Percentiles rank a stretch among this genome's conserved stretches.
These are phyloP conservation scores for Tulasnella sp. DNA, from an alignment of 768 basidiomycete genomes.

Conservation along the genomic window DNA sequence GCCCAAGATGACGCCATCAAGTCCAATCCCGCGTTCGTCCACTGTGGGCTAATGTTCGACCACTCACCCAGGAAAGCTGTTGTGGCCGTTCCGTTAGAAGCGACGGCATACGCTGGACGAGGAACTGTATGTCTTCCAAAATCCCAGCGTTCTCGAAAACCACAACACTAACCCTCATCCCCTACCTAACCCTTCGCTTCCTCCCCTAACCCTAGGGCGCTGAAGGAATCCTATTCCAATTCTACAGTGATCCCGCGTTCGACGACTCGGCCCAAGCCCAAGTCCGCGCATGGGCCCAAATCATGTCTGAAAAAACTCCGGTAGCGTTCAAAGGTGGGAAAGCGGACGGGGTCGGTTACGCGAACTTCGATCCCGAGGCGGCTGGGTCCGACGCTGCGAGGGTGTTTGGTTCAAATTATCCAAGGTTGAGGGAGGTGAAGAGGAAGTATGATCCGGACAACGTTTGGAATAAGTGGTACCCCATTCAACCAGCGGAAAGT, in stretches of 20 bases:
- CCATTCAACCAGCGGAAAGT: slow-evolving; percentile 24
- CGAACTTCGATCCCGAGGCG: not conserved
- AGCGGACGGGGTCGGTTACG: not conserved
- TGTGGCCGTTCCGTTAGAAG: not conserved
- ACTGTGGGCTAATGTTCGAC: not conserved
- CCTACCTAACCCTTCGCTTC: no score
- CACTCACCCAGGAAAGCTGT: not conserved
- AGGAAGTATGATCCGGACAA: slow-evolving; percentile 26
- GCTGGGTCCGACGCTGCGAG: not conserved
- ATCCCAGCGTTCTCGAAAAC: not conserved
- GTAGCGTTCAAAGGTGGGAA: not conserved
- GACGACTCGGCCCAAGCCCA: not conserved
- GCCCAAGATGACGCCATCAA: not conserved
- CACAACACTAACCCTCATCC: not conserved
- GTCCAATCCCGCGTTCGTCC: not conserved
- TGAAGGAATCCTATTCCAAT: not conserved
- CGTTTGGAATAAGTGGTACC: slow-evolving; percentile 29
- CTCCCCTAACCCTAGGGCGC: not conserved
- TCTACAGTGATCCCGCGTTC: not conserved
- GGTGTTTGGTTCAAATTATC: slow-evolving; percentile 23
- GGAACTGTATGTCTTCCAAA: not conserved
- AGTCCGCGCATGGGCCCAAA: not conserved
- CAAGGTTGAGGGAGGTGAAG: slow-evolving; percentile 21
- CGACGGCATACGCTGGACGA: not conserved
- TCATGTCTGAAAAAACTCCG: not conserved